These are phyloP conservation scores for Candida glaebosa DNA, from an alignment of 805 yeast species.

Conservation along the genomic window DNA sequence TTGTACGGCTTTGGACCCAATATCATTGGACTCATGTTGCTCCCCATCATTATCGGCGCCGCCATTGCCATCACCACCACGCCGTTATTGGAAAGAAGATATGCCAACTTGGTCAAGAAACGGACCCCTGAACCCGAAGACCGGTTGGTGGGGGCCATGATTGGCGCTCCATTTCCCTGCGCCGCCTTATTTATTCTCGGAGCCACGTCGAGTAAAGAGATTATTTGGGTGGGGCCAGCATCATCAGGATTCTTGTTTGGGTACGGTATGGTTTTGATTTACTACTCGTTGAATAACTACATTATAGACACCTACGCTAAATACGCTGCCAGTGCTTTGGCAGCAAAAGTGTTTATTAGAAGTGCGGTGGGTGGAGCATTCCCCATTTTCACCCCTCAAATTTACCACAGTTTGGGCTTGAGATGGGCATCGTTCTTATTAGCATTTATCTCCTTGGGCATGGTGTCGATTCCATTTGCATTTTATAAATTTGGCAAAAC, in stretches of 20 bases:
- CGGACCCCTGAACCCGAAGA: slow-evolving; percentile 76
- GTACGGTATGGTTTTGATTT: slow-evolving; percentile 58
- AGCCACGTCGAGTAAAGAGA: slow-evolving; percentile 67
- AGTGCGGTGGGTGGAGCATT: slow-evolving; percentile 86
- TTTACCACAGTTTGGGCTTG: slow-evolving; percentile 69
- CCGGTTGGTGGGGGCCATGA: slow-evolving; percentile 74
- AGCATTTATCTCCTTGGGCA: slow-evolving; percentile 73
- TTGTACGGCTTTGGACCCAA: slow-evolving; percentile 78
- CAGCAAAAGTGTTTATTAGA: slow-evolving; percentile 77
- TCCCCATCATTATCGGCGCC: slow-evolving; percentile 90
- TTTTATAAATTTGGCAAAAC: slow-evolving; percentile 65
- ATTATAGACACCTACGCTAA: slow-evolving; percentile 87
- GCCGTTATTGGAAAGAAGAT: slow-evolving; percentile 63
- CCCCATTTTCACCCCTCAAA: slow-evolving; percentile 77
- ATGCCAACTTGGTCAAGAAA: slow-evolving; percentile 46
- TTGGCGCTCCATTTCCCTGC: slow-evolving; percentile 81
- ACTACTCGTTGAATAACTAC: slow-evolving; percentile 65
- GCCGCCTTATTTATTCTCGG: slow-evolving; percentile 76
- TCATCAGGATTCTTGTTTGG: slow-evolving; percentile 58
- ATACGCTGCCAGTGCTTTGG: slow-evolving; percentile 76
- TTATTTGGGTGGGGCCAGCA: slow-evolving; percentile 66
- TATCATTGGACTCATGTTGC: slow-evolving; percentile 78
- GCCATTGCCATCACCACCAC: slow-evolving; percentile 69
- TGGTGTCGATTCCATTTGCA: slow-evolving; percentile 69
- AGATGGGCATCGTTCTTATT: slow-evolving; percentile 81